Percentiles rank a stretch among this genome's conserved stretches.
Conservation (phyloP, 768 basidiomycete genomes). For the Tulasnella sp. region DNA sequence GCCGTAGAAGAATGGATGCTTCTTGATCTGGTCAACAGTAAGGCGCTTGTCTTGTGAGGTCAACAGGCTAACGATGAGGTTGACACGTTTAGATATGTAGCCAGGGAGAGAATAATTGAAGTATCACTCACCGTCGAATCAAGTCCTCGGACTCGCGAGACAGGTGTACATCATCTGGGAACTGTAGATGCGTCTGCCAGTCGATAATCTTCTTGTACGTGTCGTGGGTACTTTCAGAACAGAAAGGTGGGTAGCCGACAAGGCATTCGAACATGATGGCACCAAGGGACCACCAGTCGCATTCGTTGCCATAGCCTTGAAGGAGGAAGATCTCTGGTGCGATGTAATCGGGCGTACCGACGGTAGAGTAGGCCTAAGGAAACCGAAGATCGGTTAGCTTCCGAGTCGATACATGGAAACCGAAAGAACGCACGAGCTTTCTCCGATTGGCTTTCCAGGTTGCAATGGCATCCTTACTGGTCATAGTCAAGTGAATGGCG, state of each 20-base stretch:
- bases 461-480: conserved; percentile 86
- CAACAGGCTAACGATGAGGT: conserved; percentile 48
- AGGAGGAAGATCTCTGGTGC: conserved; percentile 96
- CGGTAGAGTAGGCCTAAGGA: conserved; percentile 88
- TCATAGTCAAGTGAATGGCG: conserved; percentile 93
- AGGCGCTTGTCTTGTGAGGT: conserved; percentile 77
- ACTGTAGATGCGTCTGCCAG: conserved; percentile 79
- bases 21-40: conserved; percentile 80
- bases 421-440: conserved; percentile 63
- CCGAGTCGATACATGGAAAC: not conserved
- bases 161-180: conserved; percentile 93
- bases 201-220: conserved; percentile 98
- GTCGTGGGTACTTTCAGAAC: conserved; percentile 93
- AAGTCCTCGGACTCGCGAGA: conserved; percentile 88
- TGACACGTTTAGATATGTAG: not conserved
- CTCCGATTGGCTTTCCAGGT: conserved; percentile 99
- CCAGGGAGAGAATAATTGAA: not conserved
- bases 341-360: conserved; percentile 95
- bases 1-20: conserved; percentile 90
- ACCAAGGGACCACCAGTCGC: conserved; percentile 99
- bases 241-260: conserved; percentile 96
- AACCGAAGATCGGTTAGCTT: conserved; percentile 8
- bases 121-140: conserved; percentile 49
- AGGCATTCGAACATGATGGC: conserved; percentile 98
- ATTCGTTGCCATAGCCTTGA: conserved; percentile 96